Evolutionary conservation across 169 alveolate species (phyloP).

Genomic region (Plasmodium chabaudi): DNA sequence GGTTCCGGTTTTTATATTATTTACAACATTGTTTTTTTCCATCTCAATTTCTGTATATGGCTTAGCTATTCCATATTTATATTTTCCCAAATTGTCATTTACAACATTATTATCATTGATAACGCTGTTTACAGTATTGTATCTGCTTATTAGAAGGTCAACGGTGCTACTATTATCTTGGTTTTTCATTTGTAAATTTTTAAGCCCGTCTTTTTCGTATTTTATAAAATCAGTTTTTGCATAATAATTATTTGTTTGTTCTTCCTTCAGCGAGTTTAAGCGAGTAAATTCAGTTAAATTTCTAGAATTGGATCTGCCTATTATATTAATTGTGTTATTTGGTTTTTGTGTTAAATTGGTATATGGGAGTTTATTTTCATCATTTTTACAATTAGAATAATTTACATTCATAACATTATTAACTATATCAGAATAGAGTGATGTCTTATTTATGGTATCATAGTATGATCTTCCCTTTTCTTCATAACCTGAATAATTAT

Average conservation of each 20-base stretch:
- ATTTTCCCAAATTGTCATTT: neutral
- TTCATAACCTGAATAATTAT: conserved; percentile 20
- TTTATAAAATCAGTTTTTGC: conserved; percentile 27
- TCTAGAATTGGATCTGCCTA: conserved; percentile 10
- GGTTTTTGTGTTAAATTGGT: conserved; percentile 13
- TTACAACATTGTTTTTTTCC: conserved; percentile 1
- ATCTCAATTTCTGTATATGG: conserved; percentile 11
- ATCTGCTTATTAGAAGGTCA: conserved; percentile 26
- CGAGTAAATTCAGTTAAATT: conserved; percentile 10
- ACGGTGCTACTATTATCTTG: neutral
- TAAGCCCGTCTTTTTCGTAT: neutral
- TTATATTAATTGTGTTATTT: conserved; percentile 10
- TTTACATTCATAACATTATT: conserved; percentile 5
- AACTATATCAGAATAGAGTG: conserved; percentile 5
- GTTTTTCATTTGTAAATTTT: neutral
- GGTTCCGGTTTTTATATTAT: neutral
- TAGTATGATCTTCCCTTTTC: conserved; percentile 6
- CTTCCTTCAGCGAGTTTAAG: conserved; percentile 7
- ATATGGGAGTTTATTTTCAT: conserved; percentile 18
- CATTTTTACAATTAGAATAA: conserved; percentile 11
- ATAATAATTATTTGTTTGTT: conserved; percentile 3
- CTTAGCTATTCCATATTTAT: conserved; percentile 4
- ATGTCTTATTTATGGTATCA: conserved; percentile 16
- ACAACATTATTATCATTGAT: neutral
- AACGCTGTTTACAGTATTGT: neutral